Evolutionary conservation across 164 flowering plant species (phyloP), one percentile per base, ranked within the genome.

Genomic region (Tetrastigma voinierianum): DNA sequence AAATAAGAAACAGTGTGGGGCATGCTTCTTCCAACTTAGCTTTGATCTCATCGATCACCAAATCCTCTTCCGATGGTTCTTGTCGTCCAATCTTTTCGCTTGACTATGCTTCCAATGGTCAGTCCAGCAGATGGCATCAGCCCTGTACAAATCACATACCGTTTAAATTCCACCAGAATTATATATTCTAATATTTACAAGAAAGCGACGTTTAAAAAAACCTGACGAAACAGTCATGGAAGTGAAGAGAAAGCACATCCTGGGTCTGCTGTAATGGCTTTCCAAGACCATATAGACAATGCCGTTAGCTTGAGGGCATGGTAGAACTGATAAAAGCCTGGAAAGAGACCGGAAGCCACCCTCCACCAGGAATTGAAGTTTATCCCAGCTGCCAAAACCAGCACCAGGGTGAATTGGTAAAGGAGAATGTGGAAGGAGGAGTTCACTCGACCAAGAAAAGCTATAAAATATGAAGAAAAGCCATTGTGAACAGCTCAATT

Each of bases 211-310:
- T 51, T 5, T 44, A 18, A 23, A 32, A 19, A 12, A 61, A 93
- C 97, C 96, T 90, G 93, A 75, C 95, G 70, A 94, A 91, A 74
- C 98, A 94, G 70, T 94, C 98, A 74, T 94, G 98, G 81, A 94
- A 94, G 62, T 90, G 96, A 71, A 94, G 80, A 94, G 73, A 64
- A 96, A 85, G 98, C 98, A 74, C 79, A 88, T 83, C 44, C 93
- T 82, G 20, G 93, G 82, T 93, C 87, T 68, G 67, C 78, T 0
- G 84, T 72, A 61, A 90, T 86, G 77, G 85, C 96, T 44, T 77
- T 76, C 81, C 70, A 93, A 62, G 47, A 88, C 90, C 46, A 90
- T 79, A 82, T 81, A 77, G 73, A 93, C 89, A 80, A 93, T 88
- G 61, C 88, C 88, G 75, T 88, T 69, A 48, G 77, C 90, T 72